These are phyloP conservation scores for Gentiana straminea DNA, from an alignment of 257 asterid species.

Conservation along the genomic window DNA sequence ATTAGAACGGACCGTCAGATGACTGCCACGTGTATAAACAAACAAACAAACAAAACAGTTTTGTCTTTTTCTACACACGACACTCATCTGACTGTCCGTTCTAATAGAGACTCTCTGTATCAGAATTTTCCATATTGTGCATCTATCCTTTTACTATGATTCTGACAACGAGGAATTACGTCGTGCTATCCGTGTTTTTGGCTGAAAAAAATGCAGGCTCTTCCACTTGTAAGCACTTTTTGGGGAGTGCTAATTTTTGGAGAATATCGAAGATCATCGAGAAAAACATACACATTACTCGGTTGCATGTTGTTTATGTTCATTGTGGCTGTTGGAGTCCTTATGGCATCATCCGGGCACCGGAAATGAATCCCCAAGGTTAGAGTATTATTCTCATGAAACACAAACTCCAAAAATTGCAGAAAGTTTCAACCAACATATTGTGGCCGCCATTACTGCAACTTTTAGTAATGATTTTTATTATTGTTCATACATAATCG, in stretches of 20 bases:
- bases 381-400: not conserved
- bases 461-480: too few species aligned
- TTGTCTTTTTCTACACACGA: too few species aligned
- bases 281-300: slow-evolving; percentile 49
- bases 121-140: not conserved
- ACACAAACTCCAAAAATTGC: too few species aligned
- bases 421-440: too few species aligned
- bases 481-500: too few species aligned
- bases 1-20: too few species aligned
- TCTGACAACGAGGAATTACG: not conserved
- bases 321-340: slow-evolving; percentile 65
- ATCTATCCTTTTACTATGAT: not conserved
- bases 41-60: too few species aligned
- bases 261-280: slow-evolving; percentile 38
- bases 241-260: slow-evolving; percentile 77
- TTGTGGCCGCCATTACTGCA: too few species aligned
- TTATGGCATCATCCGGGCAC: slow-evolving; percentile 86
- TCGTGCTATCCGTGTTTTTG: not conserved
- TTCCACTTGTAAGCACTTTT: slow-evolving; percentile 89
- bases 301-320: slow-evolving; percentile 72
- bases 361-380: slow-evolving; percentile 21
- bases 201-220: slow-evolving; percentile 38
- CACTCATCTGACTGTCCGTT: too few species aligned
- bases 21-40: too few species aligned
- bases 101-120: too few species aligned